Base-by-base conservation (phyloP, 1,139 yeast genomes). In the Kurtzmaniella quercitrusa region DNA sequence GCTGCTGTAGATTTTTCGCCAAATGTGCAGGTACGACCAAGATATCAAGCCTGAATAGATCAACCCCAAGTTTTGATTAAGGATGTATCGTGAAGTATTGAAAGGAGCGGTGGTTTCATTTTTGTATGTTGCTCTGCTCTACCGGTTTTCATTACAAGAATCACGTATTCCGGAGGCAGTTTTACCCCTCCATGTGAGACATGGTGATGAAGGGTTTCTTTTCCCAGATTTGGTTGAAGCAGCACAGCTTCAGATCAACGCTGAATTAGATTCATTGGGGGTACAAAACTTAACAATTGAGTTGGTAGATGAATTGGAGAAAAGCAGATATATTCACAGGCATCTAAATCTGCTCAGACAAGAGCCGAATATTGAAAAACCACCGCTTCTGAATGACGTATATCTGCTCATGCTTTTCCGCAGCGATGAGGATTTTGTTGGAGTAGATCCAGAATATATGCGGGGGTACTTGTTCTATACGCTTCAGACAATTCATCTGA, bases 181-280 rank as follows among this genome's bases (percentile, higher is more conserved):
- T 2, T 53, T 68, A 11, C 64, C 64, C 1, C 56, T 76, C 3
- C 50, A 60, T 36, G 51, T 73, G 17, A 56, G 57, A 27, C 64
- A 63, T 46, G 68, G 66, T 0, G 74, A 73, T 43, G 52, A 53
- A 12, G 72, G 74, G 1, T 68, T 76, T 47, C 48, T 51, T 8
- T 70, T 78, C 42, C 81, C 81, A 0, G 83, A 79, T 52, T 55
- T 77, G 33, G 62, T 62, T 1, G 57, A 58, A 21, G 79, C 82
- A 1, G 51, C 73, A 0, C 72, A 69, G 42, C 46, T 63, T 1
- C 82, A 78, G 52, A 45, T 75, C 1, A 63, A 68, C 40, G 29
- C 43, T 3, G 65, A 60, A 44, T 42, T 58, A 34, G 27, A 15
- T 9, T 37, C 41, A 14, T 25, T 49, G 16, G 47, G 46, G n/a